phyloP scores from a whole-genome alignment of 1,139 yeast genomes.

The Scheffersomyces titani region DNA sequence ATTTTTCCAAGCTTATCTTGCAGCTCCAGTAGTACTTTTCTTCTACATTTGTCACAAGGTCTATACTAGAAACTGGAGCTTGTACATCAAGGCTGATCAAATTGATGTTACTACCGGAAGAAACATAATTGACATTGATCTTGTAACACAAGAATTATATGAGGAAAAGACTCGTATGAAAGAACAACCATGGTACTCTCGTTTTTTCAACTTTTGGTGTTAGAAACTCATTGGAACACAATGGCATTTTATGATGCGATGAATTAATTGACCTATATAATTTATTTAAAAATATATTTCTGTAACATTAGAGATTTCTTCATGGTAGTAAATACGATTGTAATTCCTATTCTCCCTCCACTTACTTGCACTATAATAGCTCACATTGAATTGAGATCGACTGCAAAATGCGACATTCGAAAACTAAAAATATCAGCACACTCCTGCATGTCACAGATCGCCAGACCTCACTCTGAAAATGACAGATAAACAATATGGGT shows the following conservation, averaged over 20 bases:
- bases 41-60: conserved; percentile 54
- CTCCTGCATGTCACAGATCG: neutral
- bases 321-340: neutral
- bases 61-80: conserved; percentile 42
- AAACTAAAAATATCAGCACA: too few species aligned
- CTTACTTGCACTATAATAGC: neutral
- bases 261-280: neutral
- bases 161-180: conserved; percentile 10
- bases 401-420: neutral
- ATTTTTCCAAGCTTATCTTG: conserved; percentile 57
- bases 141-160: conserved; percentile 4
- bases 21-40: conserved; percentile 51
- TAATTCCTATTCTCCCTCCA: neutral
- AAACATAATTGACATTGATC: conserved; percentile 50
- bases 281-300: too few species aligned
- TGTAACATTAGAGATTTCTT: too few species aligned
- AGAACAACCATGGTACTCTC: conserved; percentile 7
- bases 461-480: neutral
- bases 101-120: conserved; percentile 56
- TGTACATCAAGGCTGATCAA: conserved; percentile 39
- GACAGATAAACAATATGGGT: neutral
- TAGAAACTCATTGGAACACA: neutral
- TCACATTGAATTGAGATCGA: neutral
- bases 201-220: conserved; percentile 12
- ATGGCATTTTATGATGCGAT: neutral